phyloP scores from a whole-genome alignment of 345 rosid species.

The Arabidopsis suecica region DNA sequence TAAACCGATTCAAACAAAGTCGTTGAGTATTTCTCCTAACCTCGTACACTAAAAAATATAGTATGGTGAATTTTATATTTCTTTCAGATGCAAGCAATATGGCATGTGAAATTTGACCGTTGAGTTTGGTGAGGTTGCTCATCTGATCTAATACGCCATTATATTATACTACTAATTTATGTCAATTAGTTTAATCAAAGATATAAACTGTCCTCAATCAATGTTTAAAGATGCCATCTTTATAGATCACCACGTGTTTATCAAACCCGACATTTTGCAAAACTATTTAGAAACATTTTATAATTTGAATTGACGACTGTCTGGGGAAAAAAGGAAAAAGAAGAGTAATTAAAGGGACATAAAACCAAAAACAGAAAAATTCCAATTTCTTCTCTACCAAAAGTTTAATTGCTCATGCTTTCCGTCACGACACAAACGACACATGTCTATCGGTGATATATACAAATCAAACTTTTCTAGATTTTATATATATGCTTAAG shows the following conservation, averaged over 20 bases:
- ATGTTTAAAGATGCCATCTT: constrained; percentile 25
- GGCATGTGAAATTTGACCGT: constrained; percentile 41
- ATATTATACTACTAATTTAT: not conserved
- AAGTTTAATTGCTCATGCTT: constrained; percentile 29
- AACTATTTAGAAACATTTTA: not conserved
- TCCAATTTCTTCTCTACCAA: constrained; percentile 16
- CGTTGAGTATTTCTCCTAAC: constrained; percentile 30
- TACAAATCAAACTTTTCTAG: not conserved
- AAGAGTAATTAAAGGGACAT: constrained; percentile 4
- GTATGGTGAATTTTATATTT: constrained; percentile 8
- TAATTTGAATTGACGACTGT: constrained; percentile 34
- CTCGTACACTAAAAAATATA: constrained; percentile 27
- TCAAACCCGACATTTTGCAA: constrained; percentile 41
- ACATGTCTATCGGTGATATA: constrained; percentile 12
- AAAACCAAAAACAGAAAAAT: not conserved
- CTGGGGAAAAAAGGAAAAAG: constrained; percentile 1
- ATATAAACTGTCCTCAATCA: constrained; percentile 25
- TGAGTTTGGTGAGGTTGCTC: constrained; percentile 41
- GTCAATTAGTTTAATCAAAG: constrained; percentile 25
- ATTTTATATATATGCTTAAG: not conserved
- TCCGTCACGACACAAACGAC: constrained; percentile 32
- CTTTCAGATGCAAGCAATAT: not conserved
- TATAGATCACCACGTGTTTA: constrained; percentile 42
- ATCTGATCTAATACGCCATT: constrained; percentile 25
- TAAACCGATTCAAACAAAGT: constrained; percentile 3